A percentile compares a stretch with the other conserved stretches of the same genome.
These are phyloP conservation scores for Ascobolus immersus DNA, from an alignment of 495 filamentous ascomycete species.

Conservation along the genomic window DNA sequence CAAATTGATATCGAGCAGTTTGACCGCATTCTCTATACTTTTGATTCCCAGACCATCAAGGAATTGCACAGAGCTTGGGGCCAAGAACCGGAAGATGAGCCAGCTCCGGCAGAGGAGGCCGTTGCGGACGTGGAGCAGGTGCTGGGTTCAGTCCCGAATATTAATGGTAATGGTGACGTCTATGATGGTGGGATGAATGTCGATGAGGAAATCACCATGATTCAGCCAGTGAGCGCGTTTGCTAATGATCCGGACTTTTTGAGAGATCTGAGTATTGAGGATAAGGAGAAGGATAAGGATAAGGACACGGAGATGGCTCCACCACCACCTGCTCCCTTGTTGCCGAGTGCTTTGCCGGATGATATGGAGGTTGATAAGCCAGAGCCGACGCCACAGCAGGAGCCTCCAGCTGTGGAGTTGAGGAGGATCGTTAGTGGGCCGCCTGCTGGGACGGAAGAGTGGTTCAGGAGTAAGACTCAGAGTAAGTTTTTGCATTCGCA, in stretches of 20 bases:
- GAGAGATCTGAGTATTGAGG: conserved; percentile 10
- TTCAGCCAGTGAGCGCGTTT: conserved; percentile 26
- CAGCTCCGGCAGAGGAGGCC: conserved; percentile 12
- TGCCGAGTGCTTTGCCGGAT: neutral
- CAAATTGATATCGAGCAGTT: conserved; percentile 10
- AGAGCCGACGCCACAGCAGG: neutral
- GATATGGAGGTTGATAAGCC: conserved; percentile 4
- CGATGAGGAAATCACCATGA: conserved; percentile 28
- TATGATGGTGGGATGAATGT: conserved; percentile 16
- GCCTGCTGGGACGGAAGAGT: conserved; percentile 16
- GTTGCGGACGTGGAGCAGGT: conserved; percentile 16
- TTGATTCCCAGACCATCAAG: conserved; percentile 11
- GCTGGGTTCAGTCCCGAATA: conserved; percentile 12
- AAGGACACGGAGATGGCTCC: conserved; percentile 19
- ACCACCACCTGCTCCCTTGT: neutral
- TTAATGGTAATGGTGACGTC: conserved; percentile 5
- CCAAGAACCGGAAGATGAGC: conserved; percentile 12
- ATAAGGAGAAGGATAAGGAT: conserved; percentile 7
- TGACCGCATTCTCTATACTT: conserved; percentile 13
- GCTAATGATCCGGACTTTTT: conserved; percentile 24
- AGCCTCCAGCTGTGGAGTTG: neutral
- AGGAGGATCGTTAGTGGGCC: conserved; percentile 7
- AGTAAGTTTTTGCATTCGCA: too few relatives aligned
- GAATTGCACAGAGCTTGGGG: conserved; percentile 15
- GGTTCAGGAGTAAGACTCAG: conserved; percentile 13